Conservation (phyloP, 768 basidiomycete genomes). For the Lactarius tabidus region DNA sequence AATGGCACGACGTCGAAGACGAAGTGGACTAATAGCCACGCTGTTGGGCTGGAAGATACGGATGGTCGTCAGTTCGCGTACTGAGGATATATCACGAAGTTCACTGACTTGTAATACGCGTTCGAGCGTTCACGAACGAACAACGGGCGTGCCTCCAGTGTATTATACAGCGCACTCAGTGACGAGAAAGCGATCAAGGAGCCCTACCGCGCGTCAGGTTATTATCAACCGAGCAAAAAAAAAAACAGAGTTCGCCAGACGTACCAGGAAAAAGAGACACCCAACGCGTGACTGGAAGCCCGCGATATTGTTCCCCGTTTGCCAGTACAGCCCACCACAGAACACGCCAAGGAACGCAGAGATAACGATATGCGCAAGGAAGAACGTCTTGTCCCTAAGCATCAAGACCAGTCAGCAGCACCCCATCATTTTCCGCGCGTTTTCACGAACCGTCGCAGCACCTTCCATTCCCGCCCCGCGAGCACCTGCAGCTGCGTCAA, state of each 20-base stretch:
- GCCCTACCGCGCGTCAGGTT: constrained; percentile 45
- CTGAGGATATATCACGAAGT: not conserved
- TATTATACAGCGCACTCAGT: constrained; percentile 84
- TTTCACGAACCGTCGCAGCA: constrained; percentile 58
- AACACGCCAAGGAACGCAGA: constrained; percentile 78
- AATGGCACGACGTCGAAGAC: constrained; percentile 88
- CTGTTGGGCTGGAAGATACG: constrained; percentile 57
- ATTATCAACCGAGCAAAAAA: not conserved
- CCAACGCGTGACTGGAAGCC: constrained; percentile 95
- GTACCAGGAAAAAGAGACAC: constrained; percentile 87
- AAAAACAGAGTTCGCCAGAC: constrained; percentile 7
- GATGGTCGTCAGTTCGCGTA: constrained; percentile 6
- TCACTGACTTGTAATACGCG: constrained; percentile 71
- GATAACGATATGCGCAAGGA: constrained; percentile 72
- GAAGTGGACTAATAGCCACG: constrained; percentile 88
- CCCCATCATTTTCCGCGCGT: too few species aligned
- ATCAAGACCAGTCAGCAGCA: not conserved
- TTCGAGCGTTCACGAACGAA: constrained; percentile 89
- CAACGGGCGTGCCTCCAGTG: constrained; percentile 77
- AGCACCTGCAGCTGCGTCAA: constrained; percentile 86
- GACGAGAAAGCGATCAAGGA: constrained; percentile 89
- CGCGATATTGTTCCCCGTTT: constrained; percentile 76
- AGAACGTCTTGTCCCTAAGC: constrained; percentile 74
- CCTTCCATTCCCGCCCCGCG: constrained; percentile 81
- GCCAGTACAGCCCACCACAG: constrained; percentile 84